A percentile compares a stretch with the other conserved stretches of the same genome.
These are phyloP conservation scores for Bryopsis sp. DNA, from an alignment of 139 green algal species.

Conservation along the genomic window DNA sequence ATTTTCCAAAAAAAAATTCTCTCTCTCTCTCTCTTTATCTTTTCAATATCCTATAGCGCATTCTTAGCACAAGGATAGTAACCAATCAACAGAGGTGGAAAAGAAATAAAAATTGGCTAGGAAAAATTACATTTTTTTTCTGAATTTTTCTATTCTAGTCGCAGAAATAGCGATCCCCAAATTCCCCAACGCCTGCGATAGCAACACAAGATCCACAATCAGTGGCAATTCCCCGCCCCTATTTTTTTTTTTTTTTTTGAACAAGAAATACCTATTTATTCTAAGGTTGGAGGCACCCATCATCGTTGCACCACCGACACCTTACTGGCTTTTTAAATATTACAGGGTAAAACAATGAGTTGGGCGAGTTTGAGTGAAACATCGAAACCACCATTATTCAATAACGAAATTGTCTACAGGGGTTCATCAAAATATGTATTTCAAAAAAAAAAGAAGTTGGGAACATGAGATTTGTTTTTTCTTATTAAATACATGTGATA, in stretches of 20 bases:
- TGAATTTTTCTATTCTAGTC: conserved; percentile 6
- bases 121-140: neutral
- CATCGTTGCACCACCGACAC: too few species aligned
- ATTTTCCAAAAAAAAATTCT: neutral
- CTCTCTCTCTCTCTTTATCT: neutral
- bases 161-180: conserved; percentile 49
- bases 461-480: too few species aligned
- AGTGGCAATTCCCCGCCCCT: too few species aligned
- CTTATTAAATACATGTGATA: too few species aligned
- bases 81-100: conserved; percentile 1
- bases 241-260: neutral
- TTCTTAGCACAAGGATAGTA: conserved; percentile 7
- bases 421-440: too few species aligned
- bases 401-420: too few species aligned
- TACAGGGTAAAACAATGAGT: neutral
- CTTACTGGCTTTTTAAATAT: neutral
- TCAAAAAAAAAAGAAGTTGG: too few species aligned
- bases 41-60: neutral
- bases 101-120: neutral
- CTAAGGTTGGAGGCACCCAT: neutral
- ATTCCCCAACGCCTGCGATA: conserved; percentile 50
- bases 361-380: neutral
- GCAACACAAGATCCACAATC: neutral
- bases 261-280: neutral
- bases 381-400: too few species aligned